Conservation (phyloP, 768 basidiomycete species). For the Omphalotus guepiniiformis region DNA sequence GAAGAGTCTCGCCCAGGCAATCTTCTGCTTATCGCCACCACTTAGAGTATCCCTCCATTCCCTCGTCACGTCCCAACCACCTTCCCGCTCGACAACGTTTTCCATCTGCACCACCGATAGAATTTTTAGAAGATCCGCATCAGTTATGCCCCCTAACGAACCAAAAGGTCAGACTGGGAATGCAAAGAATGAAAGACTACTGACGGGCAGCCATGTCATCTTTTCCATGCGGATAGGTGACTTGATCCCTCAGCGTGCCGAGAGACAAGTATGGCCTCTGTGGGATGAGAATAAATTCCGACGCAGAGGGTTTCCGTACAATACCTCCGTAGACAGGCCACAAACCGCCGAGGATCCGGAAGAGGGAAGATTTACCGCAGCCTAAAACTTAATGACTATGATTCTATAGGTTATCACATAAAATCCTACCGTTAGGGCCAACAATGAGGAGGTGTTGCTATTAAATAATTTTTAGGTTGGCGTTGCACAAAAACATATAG, state of each 20-base stretch:
- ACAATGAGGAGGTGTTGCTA: constrained; percentile 91
- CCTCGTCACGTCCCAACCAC: constrained; percentile 87
- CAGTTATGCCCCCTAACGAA: constrained; percentile 59
- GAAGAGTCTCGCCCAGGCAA: constrained; percentile 95
- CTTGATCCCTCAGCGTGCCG: constrained; percentile 92
- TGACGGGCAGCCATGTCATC: constrained; percentile 73
- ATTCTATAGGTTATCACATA: too few species aligned
- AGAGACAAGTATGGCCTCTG: constrained; percentile 94
- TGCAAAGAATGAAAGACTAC: constrained; percentile 21
- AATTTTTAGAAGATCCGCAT: constrained; percentile 67
- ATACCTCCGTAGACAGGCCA: constrained; percentile 82
- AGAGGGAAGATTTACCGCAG: constrained; percentile 87
- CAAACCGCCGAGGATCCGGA: constrained; percentile 94
- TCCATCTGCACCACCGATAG: constrained; percentile 82
- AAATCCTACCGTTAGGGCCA: constrained; percentile 77
- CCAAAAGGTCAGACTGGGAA: constrained; percentile 7
- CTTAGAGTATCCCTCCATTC: constrained; percentile 95
- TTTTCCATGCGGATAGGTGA: constrained; percentile 90
- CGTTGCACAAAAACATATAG: not conserved
- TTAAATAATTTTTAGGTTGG: not conserved
- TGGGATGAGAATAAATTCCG: constrained; percentile 91
- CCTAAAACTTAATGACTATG: too few species aligned
- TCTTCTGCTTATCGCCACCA: constrained; percentile 95
- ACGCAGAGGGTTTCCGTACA: constrained; percentile 85
- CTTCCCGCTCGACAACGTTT: constrained; percentile 84